Evolutionary conservation across 83 land plant genomes (phyloP).

Genomic region (Picea engelmannii): DNA sequence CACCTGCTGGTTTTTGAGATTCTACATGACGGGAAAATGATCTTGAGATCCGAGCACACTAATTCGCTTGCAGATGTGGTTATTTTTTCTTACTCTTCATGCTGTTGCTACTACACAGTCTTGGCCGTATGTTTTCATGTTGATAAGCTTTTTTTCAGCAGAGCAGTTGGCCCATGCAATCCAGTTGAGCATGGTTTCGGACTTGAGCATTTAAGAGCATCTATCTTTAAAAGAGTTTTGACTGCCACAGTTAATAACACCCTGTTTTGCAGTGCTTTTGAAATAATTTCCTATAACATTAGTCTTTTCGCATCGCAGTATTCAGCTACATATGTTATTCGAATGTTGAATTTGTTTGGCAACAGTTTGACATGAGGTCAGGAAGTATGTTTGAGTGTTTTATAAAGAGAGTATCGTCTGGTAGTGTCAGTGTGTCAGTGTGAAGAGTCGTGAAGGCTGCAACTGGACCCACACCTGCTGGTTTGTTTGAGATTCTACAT

Average conservation of each 20-base stretch:
- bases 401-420: not conserved
- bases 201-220: not conserved
- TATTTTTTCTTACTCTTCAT: not conserved
- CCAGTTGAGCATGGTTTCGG: conserved; percentile 8
- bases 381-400: conserved; percentile 3
- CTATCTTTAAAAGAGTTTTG: not conserved
- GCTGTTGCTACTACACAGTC: conserved; percentile 3
- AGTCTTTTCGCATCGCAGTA: not conserved
- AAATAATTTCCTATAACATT: conserved; percentile 2
- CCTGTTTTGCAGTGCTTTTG: conserved; percentile 5
- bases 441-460: not conserved
- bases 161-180: conserved; percentile 4
- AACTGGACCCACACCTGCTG: not conserved
- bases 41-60: conserved; percentile 8
- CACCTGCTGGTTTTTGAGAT: not conserved
- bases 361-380: conserved; percentile 3
- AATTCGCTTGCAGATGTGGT: not conserved
- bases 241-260: not conserved
- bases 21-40: conserved; percentile 1
- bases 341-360: conserved; percentile 9
- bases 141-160: not conserved
- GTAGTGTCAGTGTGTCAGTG: conserved; percentile 4
- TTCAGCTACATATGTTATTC: conserved; percentile 12
- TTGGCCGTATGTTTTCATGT: conserved; percentile 4
- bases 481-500: conserved; percentile 5